These are phyloP conservation scores for Sanguinoderma infundibulare DNA, from an alignment of 1,284 basidiomycete species.

Conservation along the genomic window DNA sequence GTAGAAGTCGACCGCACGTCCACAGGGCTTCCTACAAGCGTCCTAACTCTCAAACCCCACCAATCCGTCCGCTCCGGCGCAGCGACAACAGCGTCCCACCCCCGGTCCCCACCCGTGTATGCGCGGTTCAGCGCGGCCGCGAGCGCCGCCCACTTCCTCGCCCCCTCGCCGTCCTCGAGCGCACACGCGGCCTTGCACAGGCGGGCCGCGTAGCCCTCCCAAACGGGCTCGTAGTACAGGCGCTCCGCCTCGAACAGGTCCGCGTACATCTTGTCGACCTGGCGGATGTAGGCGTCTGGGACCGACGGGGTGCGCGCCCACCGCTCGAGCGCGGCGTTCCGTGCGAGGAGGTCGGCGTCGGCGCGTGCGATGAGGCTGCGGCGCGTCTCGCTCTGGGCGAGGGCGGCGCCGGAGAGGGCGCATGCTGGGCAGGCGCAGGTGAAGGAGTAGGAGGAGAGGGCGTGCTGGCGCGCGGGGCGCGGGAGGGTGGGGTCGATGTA, in stretches of 20 bases:
- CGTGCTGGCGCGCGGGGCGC: constrained; percentile 12
- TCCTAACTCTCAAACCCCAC: constrained; percentile 18
- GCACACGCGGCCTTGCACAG: constrained; percentile 26
- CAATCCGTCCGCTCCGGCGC: constrained; percentile 21
- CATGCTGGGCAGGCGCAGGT: constrained; percentile 24
- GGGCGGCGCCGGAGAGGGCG: constrained; percentile 12
- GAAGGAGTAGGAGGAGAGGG: constrained; percentile 24
- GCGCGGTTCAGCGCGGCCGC: constrained; percentile 14
- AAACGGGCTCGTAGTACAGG: constrained; percentile 20
- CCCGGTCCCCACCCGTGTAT: constrained; percentile 18
- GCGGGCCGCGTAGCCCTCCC: constrained; percentile 14
- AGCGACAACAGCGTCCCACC: constrained; percentile 21
- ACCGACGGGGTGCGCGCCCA: constrained; percentile 12
- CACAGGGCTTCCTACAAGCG: background rate
- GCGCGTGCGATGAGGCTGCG: constrained; percentile 19
- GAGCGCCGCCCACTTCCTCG: constrained; percentile 16
- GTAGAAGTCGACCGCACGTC: too few species aligned
- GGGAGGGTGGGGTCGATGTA: constrained; percentile 22
- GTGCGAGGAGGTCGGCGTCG: constrained; percentile 6
- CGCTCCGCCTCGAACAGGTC: constrained; percentile 16
- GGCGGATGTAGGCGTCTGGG: constrained; percentile 9
- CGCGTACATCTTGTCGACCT: constrained; percentile 17
- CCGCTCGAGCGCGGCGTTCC: constrained; percentile 15
- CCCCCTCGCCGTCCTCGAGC: constrained; percentile 19
- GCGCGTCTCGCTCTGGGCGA: constrained; percentile 17